Evolutionary conservation across 2,329 filamentous ascomycete genomes (phyloP).

Genomic region (Alternaria gansuensis): DNA sequence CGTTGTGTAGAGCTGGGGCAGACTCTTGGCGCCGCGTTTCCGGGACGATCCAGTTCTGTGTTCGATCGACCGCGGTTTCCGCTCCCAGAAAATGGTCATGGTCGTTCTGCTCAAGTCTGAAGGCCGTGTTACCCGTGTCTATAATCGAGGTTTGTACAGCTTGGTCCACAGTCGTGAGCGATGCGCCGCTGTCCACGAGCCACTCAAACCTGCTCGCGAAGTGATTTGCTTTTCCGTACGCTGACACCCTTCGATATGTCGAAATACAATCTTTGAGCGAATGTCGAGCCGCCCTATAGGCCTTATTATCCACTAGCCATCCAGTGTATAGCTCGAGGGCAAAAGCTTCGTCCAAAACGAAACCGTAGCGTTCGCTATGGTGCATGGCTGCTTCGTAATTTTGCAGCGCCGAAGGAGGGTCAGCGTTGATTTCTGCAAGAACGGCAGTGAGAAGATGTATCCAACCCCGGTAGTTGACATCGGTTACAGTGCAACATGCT

Average conservation of each 20-base stretch:
- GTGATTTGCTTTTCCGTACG: slow-evolving; percentile 72
- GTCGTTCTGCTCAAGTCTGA: slow-evolving; percentile 57
- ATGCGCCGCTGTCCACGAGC: slow-evolving; percentile 70
- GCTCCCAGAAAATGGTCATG: slow-evolving; percentile 51
- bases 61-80: slow-evolving; percentile 57
- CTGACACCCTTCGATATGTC: slow-evolving; percentile 74
- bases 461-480: slow-evolving; percentile 77
- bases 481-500: slow-evolving; percentile 69
- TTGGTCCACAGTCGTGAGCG: slow-evolving; percentile 67
- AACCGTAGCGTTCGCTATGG: slow-evolving; percentile 72
- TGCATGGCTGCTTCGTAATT: slow-evolving; percentile 77
- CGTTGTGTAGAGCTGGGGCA: slow-evolving; percentile 66
- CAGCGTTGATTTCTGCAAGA: slow-evolving; percentile 67
- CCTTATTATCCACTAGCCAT: slow-evolving; percentile 71
- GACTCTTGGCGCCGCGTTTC: slow-evolving; percentile 53
- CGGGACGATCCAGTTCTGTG: slow-evolving; percentile 59
- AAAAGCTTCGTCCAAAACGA: slow-evolving; percentile 75
- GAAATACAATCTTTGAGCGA: slow-evolving; percentile 72
- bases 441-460: slow-evolving; percentile 74
- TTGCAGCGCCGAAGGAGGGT: slow-evolving; percentile 65
- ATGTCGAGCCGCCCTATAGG: slow-evolving; percentile 73
- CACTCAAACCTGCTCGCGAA: slow-evolving; percentile 74
- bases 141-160: slow-evolving; percentile 75
- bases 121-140: slow-evolving; percentile 53
- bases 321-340: slow-evolving; percentile 78